A percentile compares a stretch with the other conserved stretches of the same genome.
phyloP scores from a whole-genome alignment of 2,329 filamentous ascomycete species.

The Ophiosphaerella korrae region DNA sequence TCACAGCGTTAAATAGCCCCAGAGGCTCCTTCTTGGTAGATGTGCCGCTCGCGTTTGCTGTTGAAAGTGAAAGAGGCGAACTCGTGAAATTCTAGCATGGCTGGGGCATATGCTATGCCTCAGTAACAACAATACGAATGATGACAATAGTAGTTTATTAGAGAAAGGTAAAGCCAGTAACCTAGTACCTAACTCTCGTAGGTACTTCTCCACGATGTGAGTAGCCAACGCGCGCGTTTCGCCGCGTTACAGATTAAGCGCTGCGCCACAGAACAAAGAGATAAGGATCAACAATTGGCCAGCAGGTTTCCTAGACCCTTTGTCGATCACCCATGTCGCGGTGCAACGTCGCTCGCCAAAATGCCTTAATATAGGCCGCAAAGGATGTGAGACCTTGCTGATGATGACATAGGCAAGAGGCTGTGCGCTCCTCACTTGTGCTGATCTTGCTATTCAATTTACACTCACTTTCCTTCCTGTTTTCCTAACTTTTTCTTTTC shows the following conservation, averaged over 20 bases:
- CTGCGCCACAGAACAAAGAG: constrained; percentile 31
- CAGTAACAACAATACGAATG: too few species aligned
- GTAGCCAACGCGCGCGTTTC: constrained; percentile 29
- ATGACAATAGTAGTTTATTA: too few species aligned
- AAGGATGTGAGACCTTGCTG: constrained; percentile 14
- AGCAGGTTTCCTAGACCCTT: constrained; percentile 15
- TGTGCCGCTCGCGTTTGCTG: too few species aligned
- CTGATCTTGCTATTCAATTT: not conserved
- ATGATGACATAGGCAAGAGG: constrained; percentile 29
- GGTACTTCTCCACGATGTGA: constrained; percentile 5
- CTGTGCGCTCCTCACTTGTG: constrained; percentile 18
- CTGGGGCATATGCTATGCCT: too few species aligned
- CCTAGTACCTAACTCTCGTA: not conserved
- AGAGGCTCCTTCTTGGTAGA: too few species aligned
- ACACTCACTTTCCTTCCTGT: constrained; percentile 1
- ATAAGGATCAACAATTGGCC: constrained; percentile 23
- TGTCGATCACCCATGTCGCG: constrained; percentile 21
- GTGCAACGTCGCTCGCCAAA: constrained; percentile 22
- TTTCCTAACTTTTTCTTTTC: not conserved
- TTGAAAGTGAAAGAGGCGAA: too few species aligned
- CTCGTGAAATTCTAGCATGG: too few species aligned
- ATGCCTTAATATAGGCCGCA: constrained; percentile 23
- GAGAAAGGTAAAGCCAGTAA: too few species aligned
- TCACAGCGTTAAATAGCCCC: too few species aligned
- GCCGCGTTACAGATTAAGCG: constrained; percentile 39